Evolutionary conservation across 2,329 filamentous ascomycete species (phyloP), one percentile per base, ranked within the genome.

Genomic region (Neofusicoccum sp.): DNA sequence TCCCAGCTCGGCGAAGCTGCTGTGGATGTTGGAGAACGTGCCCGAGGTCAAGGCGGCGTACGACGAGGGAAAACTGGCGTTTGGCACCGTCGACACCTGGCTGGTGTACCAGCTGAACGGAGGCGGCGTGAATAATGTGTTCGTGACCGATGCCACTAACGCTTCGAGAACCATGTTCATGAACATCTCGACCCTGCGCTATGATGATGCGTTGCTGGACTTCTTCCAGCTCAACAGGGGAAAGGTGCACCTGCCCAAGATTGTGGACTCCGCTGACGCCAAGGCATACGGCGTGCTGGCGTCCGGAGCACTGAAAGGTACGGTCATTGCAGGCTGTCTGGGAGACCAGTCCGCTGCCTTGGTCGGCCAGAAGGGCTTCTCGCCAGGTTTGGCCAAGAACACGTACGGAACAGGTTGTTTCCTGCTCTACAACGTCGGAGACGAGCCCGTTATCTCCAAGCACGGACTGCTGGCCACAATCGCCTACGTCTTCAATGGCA

Each of bases 111-210:
- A 86, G 68, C 83, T 95, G 47, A 89, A 93, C 69, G 89, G 89
- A 62, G 86, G 88, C 49, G 78, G 76, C 12, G 79, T 83, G 61
- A 83, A 81, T 49, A 83, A 86, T 58, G 76, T 90, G 44, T 86
- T 89, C 70, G 89, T 93, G 61, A 92, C 91, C 0, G 90, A 95
- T 73, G 85, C 87, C 36, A 89, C 89, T 63, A 95, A 95, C 71
- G 90, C 90, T 33, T 91, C 88, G 60, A 81, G 90, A 67, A 95
- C 90, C 63, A 93, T 93, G 90, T 93, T 96, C 74, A 91, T 93
- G 86, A 90, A 95, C 76, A 80, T 96, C 57, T 82, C 85, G 65
- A 91, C 86, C 7, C 80, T 90, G 60, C 73, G 90, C 66, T 95
- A 93, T 75, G 89, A 91, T 71, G 84, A 90, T 51, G 79, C 80